Evolutionary conservation across 306 rosid genomes (phyloP), one percentile per base, ranked within the genome.

Genomic region (Mimosa pudica): DNA sequence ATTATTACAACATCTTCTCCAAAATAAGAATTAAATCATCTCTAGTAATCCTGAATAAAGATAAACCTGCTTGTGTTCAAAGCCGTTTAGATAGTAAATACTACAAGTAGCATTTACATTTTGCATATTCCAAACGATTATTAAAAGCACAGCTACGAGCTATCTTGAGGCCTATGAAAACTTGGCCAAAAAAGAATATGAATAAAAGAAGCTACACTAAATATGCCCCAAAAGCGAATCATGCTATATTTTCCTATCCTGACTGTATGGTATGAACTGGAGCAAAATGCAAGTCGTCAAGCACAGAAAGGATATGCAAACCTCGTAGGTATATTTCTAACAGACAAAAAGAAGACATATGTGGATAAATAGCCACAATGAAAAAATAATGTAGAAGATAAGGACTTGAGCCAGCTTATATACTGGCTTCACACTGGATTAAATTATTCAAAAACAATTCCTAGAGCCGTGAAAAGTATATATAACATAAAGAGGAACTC

Each of bases 181-280:
- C 10, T 11, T 49, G 5, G 55, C 55, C 55, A 10, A 49, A 49
- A 49, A 49, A 49, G 55, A 17, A 11, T 51, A n/a, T 48, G 52
- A 13, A 13, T 3, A 13, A 13, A 4, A 18, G 18, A 70, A 70
- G 41, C 58, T 30, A 70, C 44, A 3, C 42, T 1, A 47, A 73
- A 52, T 66, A 73, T 54, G 36, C 46, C 51, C 44, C 49, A 49
- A 13, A 13, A 14, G 63, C 68, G 44, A 70, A 79, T 79, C 63
- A 32, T 71, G 73, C 3, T 48, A 35, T 70, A 38, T 48, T 71
- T 62, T 4, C 8, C 51, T 61, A 70, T 24, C 44, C 33, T 48
- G 6, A 73, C 66, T 73, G 54, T 33, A 42, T 11, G 74, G 54
- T 33, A 42, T 24, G 74, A 47, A 55, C 36, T 17, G 49, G 61